Evolutionary conservation across 2,329 filamentous ascomycete genomes (phyloP).

Genomic region (Pseudonectria buxi): DNA sequence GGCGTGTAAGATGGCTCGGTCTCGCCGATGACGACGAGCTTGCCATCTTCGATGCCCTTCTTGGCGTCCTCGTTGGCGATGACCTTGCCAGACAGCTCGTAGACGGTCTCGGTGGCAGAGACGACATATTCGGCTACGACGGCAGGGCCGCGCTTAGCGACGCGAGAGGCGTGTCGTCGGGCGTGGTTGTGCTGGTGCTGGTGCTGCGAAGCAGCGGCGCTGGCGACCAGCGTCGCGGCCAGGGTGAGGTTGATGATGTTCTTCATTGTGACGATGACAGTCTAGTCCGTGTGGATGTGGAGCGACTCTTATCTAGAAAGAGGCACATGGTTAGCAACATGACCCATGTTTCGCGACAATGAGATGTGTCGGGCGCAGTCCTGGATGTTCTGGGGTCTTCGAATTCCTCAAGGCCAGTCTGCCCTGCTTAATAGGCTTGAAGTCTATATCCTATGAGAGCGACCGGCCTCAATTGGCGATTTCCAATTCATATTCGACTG

Average conservation of each 20-base stretch:
- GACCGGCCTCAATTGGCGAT: too few relatives aligned
- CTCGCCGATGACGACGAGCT: constrained; percentile 60
- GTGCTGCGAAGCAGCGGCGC: constrained; percentile 55
- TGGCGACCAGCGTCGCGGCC: constrained; percentile 45
- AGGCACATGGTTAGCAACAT: too few relatives aligned
- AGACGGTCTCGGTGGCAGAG: constrained; percentile 60
- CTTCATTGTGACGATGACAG: constrained; percentile 37
- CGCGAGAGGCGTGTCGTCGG: constrained; percentile 43
- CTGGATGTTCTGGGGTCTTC: too few relatives aligned
- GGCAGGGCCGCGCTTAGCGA: constrained; percentile 40
- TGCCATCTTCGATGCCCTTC: constrained; percentile 63
- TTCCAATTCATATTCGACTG: too few relatives aligned
- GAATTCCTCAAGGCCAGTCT: too few relatives aligned
- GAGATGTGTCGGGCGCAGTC: too few relatives aligned
- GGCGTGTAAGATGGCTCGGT: constrained; percentile 45
- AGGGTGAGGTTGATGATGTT: constrained; percentile 42
- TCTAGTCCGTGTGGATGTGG: constrained; percentile 8
- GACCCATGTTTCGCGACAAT: too few relatives aligned
- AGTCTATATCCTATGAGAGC: too few relatives aligned
- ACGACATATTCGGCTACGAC: constrained; percentile 49
- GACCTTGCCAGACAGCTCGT: constrained; percentile 59
- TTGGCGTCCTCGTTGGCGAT: constrained; percentile 61
- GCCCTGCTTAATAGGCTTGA: too few relatives aligned
- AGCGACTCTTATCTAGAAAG: too few relatives aligned
- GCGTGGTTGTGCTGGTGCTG: constrained; percentile 53